phyloP scores from a whole-genome alignment of 768 basidiomycete species.

The Heimioporus sp. region DNA sequence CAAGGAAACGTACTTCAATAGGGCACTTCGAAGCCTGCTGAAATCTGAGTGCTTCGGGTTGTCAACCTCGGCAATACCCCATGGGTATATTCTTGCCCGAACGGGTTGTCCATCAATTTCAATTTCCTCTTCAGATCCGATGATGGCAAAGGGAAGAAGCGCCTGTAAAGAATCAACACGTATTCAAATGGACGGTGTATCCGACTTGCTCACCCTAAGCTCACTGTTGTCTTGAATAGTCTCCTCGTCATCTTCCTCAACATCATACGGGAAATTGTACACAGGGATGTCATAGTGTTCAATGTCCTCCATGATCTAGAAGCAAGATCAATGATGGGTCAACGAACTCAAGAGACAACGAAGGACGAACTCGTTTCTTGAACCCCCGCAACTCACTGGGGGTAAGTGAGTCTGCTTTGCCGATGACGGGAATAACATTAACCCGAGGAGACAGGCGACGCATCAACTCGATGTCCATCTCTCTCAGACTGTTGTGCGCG shows the following conservation, averaged over 20 bases:
- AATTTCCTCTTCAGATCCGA: slow-evolving; percentile 97
- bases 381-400: slow-evolving; percentile 91
- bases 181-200: not conserved
- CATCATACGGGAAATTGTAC: slow-evolving; percentile 99
- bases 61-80: slow-evolving; percentile 98
- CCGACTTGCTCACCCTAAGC: slow-evolving; percentile 62
- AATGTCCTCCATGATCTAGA: slow-evolving; percentile 98
- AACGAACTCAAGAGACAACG: not conserved
- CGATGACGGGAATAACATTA: slow-evolving; percentile 97
- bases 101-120: slow-evolving; percentile 89
- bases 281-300: slow-evolving; percentile 97
- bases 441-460: slow-evolving; percentile 95
- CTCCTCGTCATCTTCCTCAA: slow-evolving; percentile 99
- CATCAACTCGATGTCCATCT: slow-evolving; percentile 99
- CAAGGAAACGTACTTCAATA: slow-evolving; percentile 65
- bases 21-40: slow-evolving; percentile 84
- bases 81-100: slow-evolving; percentile 94
- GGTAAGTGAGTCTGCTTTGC: slow-evolving; percentile 95
- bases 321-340: not conserved
- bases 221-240: slow-evolving; percentile 98
- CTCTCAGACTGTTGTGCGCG: slow-evolving; percentile 62
- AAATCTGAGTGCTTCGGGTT: slow-evolving; percentile 99
- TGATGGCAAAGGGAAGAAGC: slow-evolving; percentile 93
- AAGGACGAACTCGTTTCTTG: slow-evolving; percentile 77
- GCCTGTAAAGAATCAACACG: slow-evolving; percentile 44